phyloP scores from a whole-genome alignment of 495 filamentous ascomycete species.

The Penicillium crystallinum region DNA sequence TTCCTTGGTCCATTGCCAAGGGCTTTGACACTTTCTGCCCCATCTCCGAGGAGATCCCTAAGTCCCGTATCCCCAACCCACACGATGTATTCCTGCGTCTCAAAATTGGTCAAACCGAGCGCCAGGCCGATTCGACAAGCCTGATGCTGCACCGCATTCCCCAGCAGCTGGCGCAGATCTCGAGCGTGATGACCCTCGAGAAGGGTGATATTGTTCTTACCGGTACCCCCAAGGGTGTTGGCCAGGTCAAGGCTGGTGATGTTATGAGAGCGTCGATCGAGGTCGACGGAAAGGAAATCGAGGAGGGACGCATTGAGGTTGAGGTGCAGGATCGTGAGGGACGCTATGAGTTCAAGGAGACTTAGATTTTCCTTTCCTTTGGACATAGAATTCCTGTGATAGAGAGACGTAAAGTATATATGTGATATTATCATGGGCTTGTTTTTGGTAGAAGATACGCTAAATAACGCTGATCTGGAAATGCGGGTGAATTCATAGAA shows the following conservation, averaged over 20 bases:
- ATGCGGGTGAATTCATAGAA: not conserved
- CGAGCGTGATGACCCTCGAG: constrained; percentile 88
- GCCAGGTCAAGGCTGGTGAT: constrained; percentile 78
- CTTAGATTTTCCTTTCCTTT: constrained; percentile 14
- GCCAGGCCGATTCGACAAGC: constrained; percentile 78
- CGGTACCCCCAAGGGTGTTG: constrained; percentile 95
- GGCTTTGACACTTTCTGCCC: constrained; percentile 97
- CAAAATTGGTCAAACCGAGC: constrained; percentile 65
- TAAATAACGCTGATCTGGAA: not conserved
- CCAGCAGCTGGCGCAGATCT: constrained; percentile 82
- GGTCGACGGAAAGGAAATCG: constrained; percentile 75
- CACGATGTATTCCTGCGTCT: constrained; percentile 83
- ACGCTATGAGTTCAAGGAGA: constrained; percentile 44
- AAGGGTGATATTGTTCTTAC: constrained; percentile 89
- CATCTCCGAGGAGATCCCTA: constrained; percentile 70
- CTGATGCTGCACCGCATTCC: constrained; percentile 92
- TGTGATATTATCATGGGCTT: not conserved
- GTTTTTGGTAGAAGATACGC: no score
- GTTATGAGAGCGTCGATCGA: constrained; percentile 80
- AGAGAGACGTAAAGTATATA: not conserved
- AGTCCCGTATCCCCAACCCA: constrained; percentile 74
- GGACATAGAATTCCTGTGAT: not conserved
- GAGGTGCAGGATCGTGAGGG: constrained; percentile 65
- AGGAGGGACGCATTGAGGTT: constrained; percentile 83
- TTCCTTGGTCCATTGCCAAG: constrained; percentile 95